Percentiles rank a stretch among this genome's conserved stretches.
phyloP scores from a whole-genome alignment of 2,329 filamentous ascomycete genomes.

The Penicillium sp. region DNA sequence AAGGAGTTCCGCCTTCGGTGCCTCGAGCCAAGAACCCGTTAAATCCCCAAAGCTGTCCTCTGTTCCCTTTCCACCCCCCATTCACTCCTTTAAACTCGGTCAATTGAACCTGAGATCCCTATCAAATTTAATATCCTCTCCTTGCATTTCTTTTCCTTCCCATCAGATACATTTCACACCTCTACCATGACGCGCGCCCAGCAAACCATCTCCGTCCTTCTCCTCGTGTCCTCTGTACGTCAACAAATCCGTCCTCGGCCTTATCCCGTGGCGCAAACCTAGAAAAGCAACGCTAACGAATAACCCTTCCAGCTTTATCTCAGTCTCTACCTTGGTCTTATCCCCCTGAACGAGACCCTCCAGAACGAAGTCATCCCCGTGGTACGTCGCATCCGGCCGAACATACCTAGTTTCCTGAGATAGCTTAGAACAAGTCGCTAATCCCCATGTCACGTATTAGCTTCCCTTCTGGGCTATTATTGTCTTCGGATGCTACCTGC shows the following conservation, averaged over 20 bases:
- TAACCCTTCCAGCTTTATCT: slow-evolving; percentile 73
- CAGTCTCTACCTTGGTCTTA: slow-evolving; percentile 76
- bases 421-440: background rate
- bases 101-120: slow-evolving; percentile 11
- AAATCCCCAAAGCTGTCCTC: slow-evolving; percentile 17
- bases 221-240: slow-evolving; percentile 84
- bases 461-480: slow-evolving; percentile 92
- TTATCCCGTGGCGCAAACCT: background rate
- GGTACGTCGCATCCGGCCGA: slow-evolving; percentile 56
- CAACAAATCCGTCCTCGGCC: background rate
- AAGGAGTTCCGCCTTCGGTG: slow-evolving; percentile 15
- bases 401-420: background rate
- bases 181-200: slow-evolving; percentile 86
- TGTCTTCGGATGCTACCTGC: slow-evolving; percentile 85
- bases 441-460: slow-evolving; percentile 49
- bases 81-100: slow-evolving; percentile 20
- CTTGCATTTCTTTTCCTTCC: slow-evolving; percentile 5
- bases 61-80: slow-evolving; percentile 8
- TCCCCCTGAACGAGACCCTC: slow-evolving; percentile 75
- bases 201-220: slow-evolving; percentile 84
- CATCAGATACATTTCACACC: slow-evolving; percentile 1
- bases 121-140: slow-evolving; percentile 2
- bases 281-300: background rate
- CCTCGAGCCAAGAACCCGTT: slow-evolving; percentile 5
- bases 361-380: slow-evolving; percentile 87